Evolutionary conservation across 2,329 filamentous ascomycete genomes (phyloP).

Genomic region (Aureobasidium musti): DNA sequence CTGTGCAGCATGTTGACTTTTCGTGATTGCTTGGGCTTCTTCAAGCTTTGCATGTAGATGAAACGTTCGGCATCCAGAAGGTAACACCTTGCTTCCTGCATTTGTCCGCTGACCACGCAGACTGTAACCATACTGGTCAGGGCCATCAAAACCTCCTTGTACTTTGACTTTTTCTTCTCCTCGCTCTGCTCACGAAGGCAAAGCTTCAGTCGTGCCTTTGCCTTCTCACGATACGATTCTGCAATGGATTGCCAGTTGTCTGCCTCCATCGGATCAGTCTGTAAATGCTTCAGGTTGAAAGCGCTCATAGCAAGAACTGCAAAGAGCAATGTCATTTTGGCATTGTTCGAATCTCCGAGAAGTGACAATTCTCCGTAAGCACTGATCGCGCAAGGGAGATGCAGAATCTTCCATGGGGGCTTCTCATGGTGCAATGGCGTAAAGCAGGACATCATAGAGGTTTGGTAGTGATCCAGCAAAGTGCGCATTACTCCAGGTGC

Average conservation of each 20-base stretch:
- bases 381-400: conserved; percentile 21
- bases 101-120: conserved; percentile 34
- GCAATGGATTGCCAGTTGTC: conserved; percentile 19
- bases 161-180: conserved; percentile 21
- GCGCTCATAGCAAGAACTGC: conserved; percentile 27
- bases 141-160: conserved; percentile 28
- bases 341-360: conserved; percentile 23
- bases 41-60: conserved; percentile 42
- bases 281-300: conserved; percentile 18
- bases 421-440: conserved; percentile 23
- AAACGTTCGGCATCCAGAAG: conserved; percentile 46
- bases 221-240: conserved; percentile 16
- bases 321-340: conserved; percentile 22
- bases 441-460: conserved; percentile 12
- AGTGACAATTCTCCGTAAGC: conserved; percentile 24
- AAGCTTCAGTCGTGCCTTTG: conserved; percentile 22
- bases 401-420: conserved; percentile 24
- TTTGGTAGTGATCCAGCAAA: conserved; percentile 20
- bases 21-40: conserved; percentile 43
- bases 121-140: conserved; percentile 28
- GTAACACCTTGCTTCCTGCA: conserved; percentile 41
- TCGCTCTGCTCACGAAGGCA: conserved; percentile 23
- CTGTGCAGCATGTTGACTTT: conserved; percentile 46
- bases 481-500: conserved; percentile 12
- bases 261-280: neutral